Conservation (phyloP, 2,329 filamentous ascomycete species). For the Hypoxylon sp. region DNA sequence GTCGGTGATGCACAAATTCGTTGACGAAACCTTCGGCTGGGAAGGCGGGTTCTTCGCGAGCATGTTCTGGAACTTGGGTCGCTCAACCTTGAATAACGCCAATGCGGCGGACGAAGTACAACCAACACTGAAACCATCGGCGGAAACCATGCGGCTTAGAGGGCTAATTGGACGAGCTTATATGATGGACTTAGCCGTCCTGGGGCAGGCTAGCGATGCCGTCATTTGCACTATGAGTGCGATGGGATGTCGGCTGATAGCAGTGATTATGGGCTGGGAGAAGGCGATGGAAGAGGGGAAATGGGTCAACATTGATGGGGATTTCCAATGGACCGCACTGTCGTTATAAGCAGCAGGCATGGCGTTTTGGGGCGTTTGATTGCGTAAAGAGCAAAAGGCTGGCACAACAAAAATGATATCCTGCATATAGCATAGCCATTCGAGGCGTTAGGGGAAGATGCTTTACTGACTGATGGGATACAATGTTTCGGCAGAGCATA, state of each 20-base stretch:
- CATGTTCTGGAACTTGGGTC: constrained; percentile 85
- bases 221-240: constrained; percentile 84
- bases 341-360: constrained; percentile 36
- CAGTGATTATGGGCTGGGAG: constrained; percentile 91
- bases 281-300: constrained; percentile 69
- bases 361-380: constrained; percentile 42
- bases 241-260: constrained; percentile 79
- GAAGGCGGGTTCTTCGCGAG: constrained; percentile 88
- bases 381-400: constrained; percentile 20
- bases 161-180: constrained; percentile 85
- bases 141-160: constrained; percentile 75
- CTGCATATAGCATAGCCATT: constrained; percentile 45
- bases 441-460: constrained; percentile 26
- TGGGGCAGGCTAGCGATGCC: constrained; percentile 76
- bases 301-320: constrained; percentile 87
- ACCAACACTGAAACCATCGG: constrained; percentile 57
- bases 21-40: constrained; percentile 86
- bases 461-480: constrained; percentile 26
- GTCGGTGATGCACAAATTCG: constrained; percentile 73
- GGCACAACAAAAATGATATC: constrained; percentile 41
- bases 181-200: constrained; percentile 82
- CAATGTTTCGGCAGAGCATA: constrained; percentile 30
- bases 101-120: constrained; percentile 55
- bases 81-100: constrained; percentile 58
- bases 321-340: constrained; percentile 72